Evolutionary conservation across 2,329 filamentous ascomycete genomes (phyloP).

Genomic region (Chaetomiaceae sp.): DNA sequence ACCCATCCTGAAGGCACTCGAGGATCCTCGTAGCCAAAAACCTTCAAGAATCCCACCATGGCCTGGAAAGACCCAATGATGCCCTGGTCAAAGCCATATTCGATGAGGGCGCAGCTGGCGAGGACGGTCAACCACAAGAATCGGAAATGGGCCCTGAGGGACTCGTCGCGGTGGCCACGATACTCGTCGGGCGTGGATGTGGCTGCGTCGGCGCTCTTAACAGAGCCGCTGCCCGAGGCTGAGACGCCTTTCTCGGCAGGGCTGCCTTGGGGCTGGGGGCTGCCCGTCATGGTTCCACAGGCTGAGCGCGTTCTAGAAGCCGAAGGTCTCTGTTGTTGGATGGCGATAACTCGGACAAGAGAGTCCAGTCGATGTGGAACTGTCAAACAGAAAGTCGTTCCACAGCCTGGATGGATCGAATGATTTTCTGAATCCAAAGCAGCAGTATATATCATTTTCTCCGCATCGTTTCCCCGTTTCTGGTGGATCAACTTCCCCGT

Average conservation of each 20-base stretch:
- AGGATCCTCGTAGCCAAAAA: background rate
- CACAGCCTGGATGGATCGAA: background rate
- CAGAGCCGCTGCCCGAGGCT: background rate
- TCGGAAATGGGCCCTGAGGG: background rate
- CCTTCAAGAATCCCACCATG: background rate
- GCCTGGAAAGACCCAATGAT: background rate
- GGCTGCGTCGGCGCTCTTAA: background rate
- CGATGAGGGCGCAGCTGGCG: background rate
- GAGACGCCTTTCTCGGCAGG: too few species aligned
- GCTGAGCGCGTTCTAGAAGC: background rate
- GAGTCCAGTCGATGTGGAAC: background rate
- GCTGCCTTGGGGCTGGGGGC: too few species aligned
- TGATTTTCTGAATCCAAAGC: background rate
- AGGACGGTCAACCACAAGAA: background rate
- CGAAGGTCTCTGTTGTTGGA: background rate
- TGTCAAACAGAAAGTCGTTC: background rate
- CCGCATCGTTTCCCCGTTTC: background rate
- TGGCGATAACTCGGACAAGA: background rate
- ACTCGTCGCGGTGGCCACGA: background rate
- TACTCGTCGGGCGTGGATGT: background rate
- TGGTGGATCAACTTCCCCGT: background rate
- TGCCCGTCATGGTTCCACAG: background rate
- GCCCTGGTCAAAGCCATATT: background rate
- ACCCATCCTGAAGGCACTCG: background rate
- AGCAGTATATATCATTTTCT: background rate